Evolutionary conservation across 2,329 filamentous ascomycete genomes (phyloP).

Genomic region (Sporothrix variecibatus): DNA sequence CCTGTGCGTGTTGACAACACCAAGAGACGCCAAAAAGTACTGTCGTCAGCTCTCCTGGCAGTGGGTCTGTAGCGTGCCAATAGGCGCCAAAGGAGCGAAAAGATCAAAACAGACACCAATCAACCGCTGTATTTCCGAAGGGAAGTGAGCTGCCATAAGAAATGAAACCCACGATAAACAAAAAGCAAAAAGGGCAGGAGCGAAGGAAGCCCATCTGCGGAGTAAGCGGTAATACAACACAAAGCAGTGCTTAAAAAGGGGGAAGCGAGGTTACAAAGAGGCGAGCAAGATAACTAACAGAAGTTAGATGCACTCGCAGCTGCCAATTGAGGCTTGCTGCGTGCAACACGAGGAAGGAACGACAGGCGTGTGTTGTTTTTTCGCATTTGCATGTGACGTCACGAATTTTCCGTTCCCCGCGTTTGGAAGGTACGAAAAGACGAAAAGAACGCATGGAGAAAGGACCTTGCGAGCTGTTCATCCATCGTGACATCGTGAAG

Average conservation of each 20-base stretch:
- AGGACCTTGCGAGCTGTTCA: neutral
- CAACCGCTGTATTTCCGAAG: neutral
- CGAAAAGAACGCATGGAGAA: neutral
- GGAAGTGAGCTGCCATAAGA: neutral
- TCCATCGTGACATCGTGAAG: neutral
- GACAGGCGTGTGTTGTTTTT: neutral
- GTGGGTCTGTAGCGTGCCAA: constrained; percentile 9
- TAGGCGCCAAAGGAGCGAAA: neutral
- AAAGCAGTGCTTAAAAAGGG: neutral
- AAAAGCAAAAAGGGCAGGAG: neutral
- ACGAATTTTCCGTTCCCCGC: neutral
- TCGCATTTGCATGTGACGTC: neutral
- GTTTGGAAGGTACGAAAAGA: neutral
- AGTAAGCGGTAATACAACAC: neutral
- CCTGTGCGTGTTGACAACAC: neutral
- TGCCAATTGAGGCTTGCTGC: neutral
- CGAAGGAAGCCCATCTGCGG: neutral
- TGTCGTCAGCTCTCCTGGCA: neutral
- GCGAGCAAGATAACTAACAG: neutral
- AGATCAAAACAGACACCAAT: neutral
- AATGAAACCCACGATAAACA: constrained; percentile 2
- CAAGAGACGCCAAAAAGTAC: neutral
- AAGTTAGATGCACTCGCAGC: neutral
- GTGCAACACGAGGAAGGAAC: neutral
- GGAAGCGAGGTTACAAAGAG: too few species aligned